Evolutionary conservation across 148 eudicot genomes (phyloP).

Genomic region (Silene latifolia): DNA sequence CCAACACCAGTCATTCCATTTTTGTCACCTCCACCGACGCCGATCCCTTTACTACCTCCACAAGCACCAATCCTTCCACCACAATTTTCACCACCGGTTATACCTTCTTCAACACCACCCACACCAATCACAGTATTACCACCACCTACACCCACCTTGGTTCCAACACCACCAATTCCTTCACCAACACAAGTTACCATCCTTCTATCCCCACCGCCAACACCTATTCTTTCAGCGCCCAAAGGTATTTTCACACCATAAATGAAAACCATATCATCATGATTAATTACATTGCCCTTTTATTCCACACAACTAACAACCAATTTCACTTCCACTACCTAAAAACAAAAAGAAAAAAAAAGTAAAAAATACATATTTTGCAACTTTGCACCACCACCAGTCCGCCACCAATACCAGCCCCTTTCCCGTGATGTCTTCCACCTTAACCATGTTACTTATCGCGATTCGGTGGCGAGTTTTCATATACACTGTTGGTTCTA

Average conservation of each 20-base stretch:
- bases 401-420: background rate
- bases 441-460: background rate
- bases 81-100: background rate
- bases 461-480: background rate
- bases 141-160: conserved; percentile 2
- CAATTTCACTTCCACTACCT: background rate
- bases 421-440: background rate
- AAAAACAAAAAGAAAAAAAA: background rate
- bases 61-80: conserved; percentile 2
- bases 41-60: conserved; percentile 5
- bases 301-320: background rate
- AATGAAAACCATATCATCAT: background rate
- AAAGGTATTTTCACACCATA: background rate
- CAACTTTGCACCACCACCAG: background rate
- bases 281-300: background rate
- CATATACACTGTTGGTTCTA: background rate
- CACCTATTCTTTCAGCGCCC: conserved; percentile 11
- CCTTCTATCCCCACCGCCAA: background rate
- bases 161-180: conserved; percentile 1
- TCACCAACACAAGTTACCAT: background rate
- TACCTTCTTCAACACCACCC: background rate
- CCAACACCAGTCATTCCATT: background rate
- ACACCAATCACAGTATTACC: background rate
- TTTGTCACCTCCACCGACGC: conserved; percentile 13
- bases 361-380: background rate